Evolutionary conservation across 2,329 filamentous ascomycete species (phyloP).

Genomic region (Dactylellina cionopaga): DNA sequence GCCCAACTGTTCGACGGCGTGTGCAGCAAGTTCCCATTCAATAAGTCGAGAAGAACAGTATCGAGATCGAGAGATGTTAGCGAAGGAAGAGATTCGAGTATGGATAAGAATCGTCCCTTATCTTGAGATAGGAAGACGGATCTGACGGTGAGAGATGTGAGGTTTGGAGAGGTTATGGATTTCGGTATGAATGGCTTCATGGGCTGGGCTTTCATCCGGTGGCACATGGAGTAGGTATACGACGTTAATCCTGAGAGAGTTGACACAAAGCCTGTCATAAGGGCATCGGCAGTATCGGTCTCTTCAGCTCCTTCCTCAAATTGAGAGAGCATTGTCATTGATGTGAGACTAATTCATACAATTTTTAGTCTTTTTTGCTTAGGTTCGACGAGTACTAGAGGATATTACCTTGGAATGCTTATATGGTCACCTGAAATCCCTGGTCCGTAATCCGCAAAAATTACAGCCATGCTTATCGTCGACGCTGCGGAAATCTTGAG

Average conservation of each 20-base stretch:
- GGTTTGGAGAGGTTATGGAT: background rate
- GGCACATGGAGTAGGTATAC: background rate
- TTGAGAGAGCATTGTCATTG: background rate
- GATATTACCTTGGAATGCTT: too few species aligned
- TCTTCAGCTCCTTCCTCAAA: background rate
- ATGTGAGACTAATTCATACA: background rate
- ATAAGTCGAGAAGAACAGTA: background rate
- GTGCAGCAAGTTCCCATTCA: background rate
- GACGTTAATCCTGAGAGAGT: background rate
- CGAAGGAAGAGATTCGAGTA: constrained; percentile 1
- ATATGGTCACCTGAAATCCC: too few species aligned
- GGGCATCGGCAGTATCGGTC: too few species aligned
- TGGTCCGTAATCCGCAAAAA: background rate
- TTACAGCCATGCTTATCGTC: background rate
- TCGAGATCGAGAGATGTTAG: constrained; percentile 2
- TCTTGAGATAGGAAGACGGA: background rate
- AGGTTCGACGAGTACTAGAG: too few species aligned
- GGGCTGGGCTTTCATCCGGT: background rate
- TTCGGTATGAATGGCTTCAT: background rate
- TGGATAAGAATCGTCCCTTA: background rate
- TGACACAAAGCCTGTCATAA: background rate
- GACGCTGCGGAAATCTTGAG: constrained; percentile 22
- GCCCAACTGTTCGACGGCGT: background rate
- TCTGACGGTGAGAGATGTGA: background rate
- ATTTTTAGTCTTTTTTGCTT: too few species aligned